Percentiles rank a stretch among this genome's conserved stretches.
These are phyloP conservation scores for Alternaria longipes DNA, from an alignment of 2,329 filamentous ascomycete species.

Conservation along the genomic window DNA sequence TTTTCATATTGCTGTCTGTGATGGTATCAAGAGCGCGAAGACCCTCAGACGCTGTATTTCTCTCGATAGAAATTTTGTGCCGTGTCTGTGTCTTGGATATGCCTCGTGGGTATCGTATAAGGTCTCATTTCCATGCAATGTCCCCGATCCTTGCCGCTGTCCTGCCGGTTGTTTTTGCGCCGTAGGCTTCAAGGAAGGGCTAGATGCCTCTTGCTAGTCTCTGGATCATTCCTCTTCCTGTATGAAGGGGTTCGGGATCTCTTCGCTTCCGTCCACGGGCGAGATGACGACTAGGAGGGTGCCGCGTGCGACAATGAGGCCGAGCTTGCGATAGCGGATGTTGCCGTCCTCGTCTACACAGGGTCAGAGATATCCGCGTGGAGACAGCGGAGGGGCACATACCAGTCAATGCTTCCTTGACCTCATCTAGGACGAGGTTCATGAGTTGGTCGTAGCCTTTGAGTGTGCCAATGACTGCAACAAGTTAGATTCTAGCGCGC, in stretches of 20 bases:
- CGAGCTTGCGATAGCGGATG: slow-evolving; percentile 79
- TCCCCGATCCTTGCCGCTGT: slow-evolving; percentile 2
- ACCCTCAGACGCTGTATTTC: neutral
- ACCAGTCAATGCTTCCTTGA: slow-evolving; percentile 90
- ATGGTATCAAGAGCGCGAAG: neutral
- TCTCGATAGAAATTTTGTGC: neutral
- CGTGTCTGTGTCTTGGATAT: neutral
- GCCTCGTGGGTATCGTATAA: slow-evolving; percentile 14
- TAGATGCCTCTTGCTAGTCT: neutral
- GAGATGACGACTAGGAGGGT: slow-evolving; percentile 93
- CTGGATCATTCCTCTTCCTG: slow-evolving; percentile 64
- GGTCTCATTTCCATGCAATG: neutral
- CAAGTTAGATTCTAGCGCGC: slow-evolving; percentile 18
- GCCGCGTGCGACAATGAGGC: slow-evolving; percentile 86
- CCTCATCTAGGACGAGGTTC: slow-evolving; percentile 96
- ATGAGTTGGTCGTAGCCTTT: slow-evolving; percentile 98
- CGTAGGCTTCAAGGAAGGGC: neutral
- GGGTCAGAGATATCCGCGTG: slow-evolving; percentile 1
- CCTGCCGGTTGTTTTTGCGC: neutral
- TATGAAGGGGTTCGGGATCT: slow-evolving; percentile 93
- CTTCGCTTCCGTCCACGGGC: slow-evolving; percentile 91
- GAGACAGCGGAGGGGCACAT: slow-evolving; percentile 37
- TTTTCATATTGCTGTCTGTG: neutral
- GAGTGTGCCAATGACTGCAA: slow-evolving; percentile 80
- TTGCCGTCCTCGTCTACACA: slow-evolving; percentile 90